A percentile compares a stretch with the other conserved stretches of the same genome.
Conservation (phyloP, 2,329 filamentous ascomycete genomes). For the Sordariomycetes sp. region DNA sequence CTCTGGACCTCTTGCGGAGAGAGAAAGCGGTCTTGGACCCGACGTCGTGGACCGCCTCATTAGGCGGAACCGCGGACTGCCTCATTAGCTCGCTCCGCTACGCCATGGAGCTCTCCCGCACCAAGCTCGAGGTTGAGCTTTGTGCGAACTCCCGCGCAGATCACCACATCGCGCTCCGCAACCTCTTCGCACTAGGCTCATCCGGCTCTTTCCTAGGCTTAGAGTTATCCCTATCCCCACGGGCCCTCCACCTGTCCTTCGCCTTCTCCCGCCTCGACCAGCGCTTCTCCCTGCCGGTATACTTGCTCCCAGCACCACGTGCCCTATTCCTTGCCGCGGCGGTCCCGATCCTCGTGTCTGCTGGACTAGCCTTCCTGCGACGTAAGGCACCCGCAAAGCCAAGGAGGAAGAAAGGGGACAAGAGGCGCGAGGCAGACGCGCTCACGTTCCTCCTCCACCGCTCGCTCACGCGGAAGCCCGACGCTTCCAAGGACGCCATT, state of each 20-base stretch:
- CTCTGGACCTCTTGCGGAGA: constrained; percentile 18
- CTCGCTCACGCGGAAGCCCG: constrained; percentile 23
- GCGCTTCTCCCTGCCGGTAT: constrained; percentile 30
- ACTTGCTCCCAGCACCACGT: constrained; percentile 21
- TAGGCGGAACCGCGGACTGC: constrained; percentile 15
- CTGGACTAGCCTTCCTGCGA: constrained; percentile 21
- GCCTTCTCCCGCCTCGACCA: constrained; percentile 36
- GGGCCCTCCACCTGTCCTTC: constrained; percentile 30
- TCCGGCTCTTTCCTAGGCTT: constrained; percentile 30
- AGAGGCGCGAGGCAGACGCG: constrained; percentile 29
- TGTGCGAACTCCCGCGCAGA: constrained; percentile 22
- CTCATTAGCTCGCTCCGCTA: constrained; percentile 25
- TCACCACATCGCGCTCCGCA: constrained; percentile 30
- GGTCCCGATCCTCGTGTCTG: constrained; percentile 27
- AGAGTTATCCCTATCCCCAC: constrained; percentile 29
- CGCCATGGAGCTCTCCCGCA: constrained; percentile 19
- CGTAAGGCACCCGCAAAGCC: constrained; percentile 6
- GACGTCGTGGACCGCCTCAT: constrained; percentile 28
- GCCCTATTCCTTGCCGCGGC: constrained; percentile 26
- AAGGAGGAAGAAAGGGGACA: neutral
- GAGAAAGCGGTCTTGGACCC: constrained; percentile 23
- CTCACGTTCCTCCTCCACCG: constrained; percentile 29
- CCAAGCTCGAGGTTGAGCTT: constrained; percentile 31
- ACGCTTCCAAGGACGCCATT: constrained; percentile 13
- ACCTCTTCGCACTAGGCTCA: constrained; percentile 25